Percentiles rank a stretch among this genome's conserved stretches.
phyloP scores from a whole-genome alignment of 1,284 basidiomycete genomes.

The Ustilago esculenta region DNA sequence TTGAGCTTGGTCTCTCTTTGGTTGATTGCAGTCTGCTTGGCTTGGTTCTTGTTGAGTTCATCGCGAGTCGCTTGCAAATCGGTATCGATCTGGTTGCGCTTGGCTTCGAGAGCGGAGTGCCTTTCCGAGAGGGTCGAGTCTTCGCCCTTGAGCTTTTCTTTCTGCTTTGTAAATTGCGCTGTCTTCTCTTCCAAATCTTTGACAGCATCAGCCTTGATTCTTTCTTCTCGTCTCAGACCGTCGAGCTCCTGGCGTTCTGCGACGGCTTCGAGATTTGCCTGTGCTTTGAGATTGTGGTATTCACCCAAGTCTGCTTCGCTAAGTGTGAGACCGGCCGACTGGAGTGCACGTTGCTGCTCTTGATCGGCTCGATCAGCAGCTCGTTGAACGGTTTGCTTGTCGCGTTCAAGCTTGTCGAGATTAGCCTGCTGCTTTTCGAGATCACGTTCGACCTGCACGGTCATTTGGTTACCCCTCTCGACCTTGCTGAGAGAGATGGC shows the following conservation, averaged over 20 bases:
- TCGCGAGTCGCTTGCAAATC: conserved; percentile 70
- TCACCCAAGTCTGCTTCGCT: conserved; percentile 85
- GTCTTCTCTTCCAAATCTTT: conserved; percentile 72
- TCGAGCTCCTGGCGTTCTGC: conserved; percentile 88
- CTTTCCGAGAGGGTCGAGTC: conserved; percentile 71
- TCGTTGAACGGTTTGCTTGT: conserved; percentile 75
- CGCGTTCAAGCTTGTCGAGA: conserved; percentile 75
- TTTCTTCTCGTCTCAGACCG: conserved; percentile 82
- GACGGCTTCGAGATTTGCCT: conserved; percentile 76
- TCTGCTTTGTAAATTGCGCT: conserved; percentile 75
- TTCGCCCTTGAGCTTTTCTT: conserved; percentile 75
- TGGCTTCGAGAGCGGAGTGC: conserved; percentile 70
- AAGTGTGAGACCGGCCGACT: conserved; percentile 77
- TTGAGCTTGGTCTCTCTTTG: conserved; percentile 71
- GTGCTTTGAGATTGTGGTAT: conserved; percentile 78
- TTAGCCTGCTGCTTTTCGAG: conserved; percentile 74
- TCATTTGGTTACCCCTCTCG: conserved; percentile 75
- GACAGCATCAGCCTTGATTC: conserved; percentile 76
- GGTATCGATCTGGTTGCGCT: conserved; percentile 26
- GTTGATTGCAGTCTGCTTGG: conserved; percentile 76
- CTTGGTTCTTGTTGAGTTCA: conserved; percentile 79
- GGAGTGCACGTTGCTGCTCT: conserved; percentile 78
- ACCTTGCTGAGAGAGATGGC: conserved; percentile 82
- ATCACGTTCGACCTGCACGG: conserved; percentile 77
- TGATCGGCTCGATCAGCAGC: conserved; percentile 70